Evolutionary conservation across 23 red algal genomes (phyloP).

Genomic region (Gracilaria vermiculophylla): DNA sequence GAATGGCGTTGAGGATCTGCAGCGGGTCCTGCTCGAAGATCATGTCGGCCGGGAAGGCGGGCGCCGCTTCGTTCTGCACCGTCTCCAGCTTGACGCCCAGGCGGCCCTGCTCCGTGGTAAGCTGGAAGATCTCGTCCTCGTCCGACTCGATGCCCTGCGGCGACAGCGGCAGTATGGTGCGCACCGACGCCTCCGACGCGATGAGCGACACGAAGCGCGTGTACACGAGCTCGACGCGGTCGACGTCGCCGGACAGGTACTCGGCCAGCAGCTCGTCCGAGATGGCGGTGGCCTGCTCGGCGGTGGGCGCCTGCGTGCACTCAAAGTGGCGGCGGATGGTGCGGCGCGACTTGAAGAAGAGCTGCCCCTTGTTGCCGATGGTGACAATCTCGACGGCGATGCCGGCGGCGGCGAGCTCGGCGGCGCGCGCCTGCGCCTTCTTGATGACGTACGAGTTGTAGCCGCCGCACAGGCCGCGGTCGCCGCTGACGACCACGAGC

Average conservation of each 20-base stretch:
- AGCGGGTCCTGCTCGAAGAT: conserved; percentile 99
- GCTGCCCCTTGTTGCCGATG: conserved; percentile 86
- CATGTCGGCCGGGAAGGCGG: conserved; percentile 89
- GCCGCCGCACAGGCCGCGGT: conserved; percentile 93
- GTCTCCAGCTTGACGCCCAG: conserved; percentile 78
- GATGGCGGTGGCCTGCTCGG: conserved; percentile 76
- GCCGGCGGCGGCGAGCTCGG: conserved; percentile 69
- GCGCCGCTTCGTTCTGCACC: conserved; percentile 44
- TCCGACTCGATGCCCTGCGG: conserved; percentile 89
- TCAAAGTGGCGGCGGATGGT: conserved; percentile 56
- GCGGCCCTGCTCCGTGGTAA: conserved; percentile 78
- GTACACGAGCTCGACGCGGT: conserved; percentile 96
- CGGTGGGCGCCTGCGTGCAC: conserved; percentile 84
- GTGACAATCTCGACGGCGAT: conserved; percentile 80
- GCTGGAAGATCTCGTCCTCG: conserved; percentile 98
- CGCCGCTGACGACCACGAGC: conserved; percentile 86
- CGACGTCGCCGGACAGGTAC: conserved; percentile 93
- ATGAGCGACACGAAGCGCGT: conserved; percentile 98
- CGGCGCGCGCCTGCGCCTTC: conserved; percentile 68
- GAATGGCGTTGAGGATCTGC: conserved; percentile 96
- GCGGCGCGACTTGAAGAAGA: conserved; percentile 73
- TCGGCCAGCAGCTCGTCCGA: conserved; percentile 85
- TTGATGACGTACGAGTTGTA: conserved; percentile 95
- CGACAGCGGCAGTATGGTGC: conserved; percentile 88
- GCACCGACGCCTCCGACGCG: conserved; percentile 84